Conservation (phyloP, 1,139 yeast species). For the Debaryomyces singareniensis region DNA sequence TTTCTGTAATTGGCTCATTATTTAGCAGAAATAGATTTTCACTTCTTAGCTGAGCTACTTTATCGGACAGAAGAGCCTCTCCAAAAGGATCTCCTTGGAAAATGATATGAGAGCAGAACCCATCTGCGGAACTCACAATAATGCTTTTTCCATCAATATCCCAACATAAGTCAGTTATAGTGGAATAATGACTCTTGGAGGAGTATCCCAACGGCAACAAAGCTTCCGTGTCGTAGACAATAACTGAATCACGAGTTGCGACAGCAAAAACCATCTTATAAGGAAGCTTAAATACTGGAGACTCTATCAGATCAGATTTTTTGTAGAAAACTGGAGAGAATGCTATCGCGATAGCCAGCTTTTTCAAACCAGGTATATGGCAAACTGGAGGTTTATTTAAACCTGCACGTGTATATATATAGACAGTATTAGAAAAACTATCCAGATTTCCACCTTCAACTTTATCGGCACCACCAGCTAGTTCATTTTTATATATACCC, state of each 20-base stretch:
- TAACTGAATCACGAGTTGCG: constrained; percentile 85
- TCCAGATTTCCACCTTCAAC: constrained; percentile 11
- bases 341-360: constrained; percentile 77
- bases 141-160: constrained; percentile 65
- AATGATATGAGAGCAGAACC: constrained; percentile 70
- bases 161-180: constrained; percentile 88
- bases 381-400: constrained; percentile 65
- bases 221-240: constrained; percentile 74
- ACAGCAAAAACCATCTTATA: constrained; percentile 86
- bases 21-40: too few species aligned
- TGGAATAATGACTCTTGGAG: constrained; percentile 78
- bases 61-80: background rate
- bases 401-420: constrained; percentile 66
- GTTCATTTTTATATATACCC: constrained; percentile 47
- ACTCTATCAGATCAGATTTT: constrained; percentile 10
- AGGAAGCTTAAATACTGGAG: constrained; percentile 43
- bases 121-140: constrained; percentile 85
- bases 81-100: constrained; percentile 55
- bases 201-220: constrained; percentile 65
- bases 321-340: constrained; percentile 67
- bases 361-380: constrained; percentile 69
- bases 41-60: background rate
- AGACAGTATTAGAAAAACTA: constrained; percentile 61
- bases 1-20: background rate
- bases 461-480: constrained; percentile 9